Conservation (phyloP, 2,329 filamentous ascomycete species). For the Pestalotiopsis sp. region DNA sequence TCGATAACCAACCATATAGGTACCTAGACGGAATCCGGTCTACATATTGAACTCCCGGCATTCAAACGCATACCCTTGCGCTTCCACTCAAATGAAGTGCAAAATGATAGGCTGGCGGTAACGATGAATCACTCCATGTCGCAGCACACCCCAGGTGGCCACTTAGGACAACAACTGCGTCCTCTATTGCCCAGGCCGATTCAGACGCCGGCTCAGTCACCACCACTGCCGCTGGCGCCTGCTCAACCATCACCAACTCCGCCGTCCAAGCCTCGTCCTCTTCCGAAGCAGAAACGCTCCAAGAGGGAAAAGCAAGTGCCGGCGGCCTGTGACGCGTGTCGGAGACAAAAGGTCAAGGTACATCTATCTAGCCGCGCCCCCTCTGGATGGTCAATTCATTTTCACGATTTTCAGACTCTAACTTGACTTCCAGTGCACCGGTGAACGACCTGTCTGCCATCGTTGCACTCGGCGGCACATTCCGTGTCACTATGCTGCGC, state of each 20-base stretch:
- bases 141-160: not conserved
- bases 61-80: not conserved
- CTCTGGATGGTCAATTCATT: not conserved
- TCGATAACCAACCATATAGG: not conserved
- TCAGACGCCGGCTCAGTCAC: not conserved
- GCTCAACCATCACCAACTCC: not conserved
- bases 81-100: not conserved
- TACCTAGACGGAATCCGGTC: not conserved
- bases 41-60: not conserved
- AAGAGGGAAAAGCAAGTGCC: not conserved
- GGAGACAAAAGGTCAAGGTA: slow-evolving; percentile 34
- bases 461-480: slow-evolving; percentile 30
- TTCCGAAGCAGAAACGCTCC: not conserved
- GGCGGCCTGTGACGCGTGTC: slow-evolving; percentile 33
- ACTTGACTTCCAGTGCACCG: slow-evolving; percentile 28
- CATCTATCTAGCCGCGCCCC: slow-evolving; percentile 7
- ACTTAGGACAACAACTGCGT: not conserved
- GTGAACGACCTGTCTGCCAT: slow-evolving; percentile 30
- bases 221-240: not conserved
- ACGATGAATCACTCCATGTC: not conserved
- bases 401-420: not conserved
- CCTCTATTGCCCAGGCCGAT: not conserved
- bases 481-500: slow-evolving; percentile 26
- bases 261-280: not conserved
- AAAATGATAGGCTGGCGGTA: not conserved